A percentile compares a stretch with the other conserved stretches of the same genome.
phyloP scores from a whole-genome alignment of 2,329 filamentous ascomycete species.

The Polytolypa hystricis region DNA sequence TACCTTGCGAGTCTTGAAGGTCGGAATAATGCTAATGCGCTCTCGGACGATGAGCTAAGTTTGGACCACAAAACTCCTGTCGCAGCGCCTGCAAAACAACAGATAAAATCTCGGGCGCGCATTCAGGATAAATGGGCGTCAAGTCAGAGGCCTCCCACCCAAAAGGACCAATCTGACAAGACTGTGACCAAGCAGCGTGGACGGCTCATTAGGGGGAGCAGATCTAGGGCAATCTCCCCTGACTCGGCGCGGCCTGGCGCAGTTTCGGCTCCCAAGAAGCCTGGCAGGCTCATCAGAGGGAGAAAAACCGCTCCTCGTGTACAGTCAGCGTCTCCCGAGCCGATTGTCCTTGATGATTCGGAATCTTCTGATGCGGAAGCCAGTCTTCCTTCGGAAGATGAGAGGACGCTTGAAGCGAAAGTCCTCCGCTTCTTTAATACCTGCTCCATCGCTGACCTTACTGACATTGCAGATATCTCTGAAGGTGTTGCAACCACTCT shows the following conservation, averaged over 20 bases:
- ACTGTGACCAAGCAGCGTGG: slow-evolving; percentile 24
- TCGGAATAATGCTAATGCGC: slow-evolving; percentile 17
- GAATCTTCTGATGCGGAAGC: slow-evolving; percentile 26
- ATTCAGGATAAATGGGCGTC: slow-evolving; percentile 51
- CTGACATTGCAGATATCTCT: slow-evolving; percentile 68
- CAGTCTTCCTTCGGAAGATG: slow-evolving; percentile 30
- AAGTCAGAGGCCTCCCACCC: slow-evolving; percentile 28
- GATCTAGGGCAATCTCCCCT: slow-evolving; percentile 20
- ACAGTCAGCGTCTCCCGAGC: slow-evolving; percentile 25
- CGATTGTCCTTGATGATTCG: slow-evolving; percentile 35
- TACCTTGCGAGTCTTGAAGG: slow-evolving; percentile 34
- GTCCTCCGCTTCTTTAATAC: slow-evolving; percentile 76
- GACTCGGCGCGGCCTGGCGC: slow-evolving; percentile 11
- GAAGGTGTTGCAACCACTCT: slow-evolving; percentile 58
- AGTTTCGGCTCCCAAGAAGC: slow-evolving; percentile 19
- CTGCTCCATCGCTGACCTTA: slow-evolving; percentile 62
- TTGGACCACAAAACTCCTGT: slow-evolving; percentile 13
- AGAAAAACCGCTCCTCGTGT: slow-evolving; percentile 27
- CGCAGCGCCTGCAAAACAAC: slow-evolving; percentile 35
- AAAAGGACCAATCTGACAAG: slow-evolving; percentile 13
- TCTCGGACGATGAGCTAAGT: slow-evolving; percentile 34
- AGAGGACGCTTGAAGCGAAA: slow-evolving; percentile 38
- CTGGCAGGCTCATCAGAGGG: slow-evolving; percentile 39
- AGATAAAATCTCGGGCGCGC: slow-evolving; percentile 43
- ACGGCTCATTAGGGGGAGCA: slow-evolving; percentile 29